These are phyloP conservation scores for Trapa incisa DNA, from an alignment of 345 rosid genomes.

Conservation along the genomic window DNA sequence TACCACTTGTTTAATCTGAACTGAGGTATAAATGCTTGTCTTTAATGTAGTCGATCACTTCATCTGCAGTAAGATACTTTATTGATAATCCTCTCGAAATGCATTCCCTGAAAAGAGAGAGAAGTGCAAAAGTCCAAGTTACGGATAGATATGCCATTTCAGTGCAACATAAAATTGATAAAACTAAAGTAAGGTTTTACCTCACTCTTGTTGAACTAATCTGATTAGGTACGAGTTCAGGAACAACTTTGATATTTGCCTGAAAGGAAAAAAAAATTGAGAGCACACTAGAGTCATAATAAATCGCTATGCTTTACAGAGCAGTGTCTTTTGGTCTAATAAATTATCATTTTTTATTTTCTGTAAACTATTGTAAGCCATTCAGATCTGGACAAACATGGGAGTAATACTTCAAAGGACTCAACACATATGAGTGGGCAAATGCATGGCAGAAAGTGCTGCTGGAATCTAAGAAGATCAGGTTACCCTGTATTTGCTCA, in stretches of 20 bases:
- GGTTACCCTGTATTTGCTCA: slow-evolving; percentile 40
- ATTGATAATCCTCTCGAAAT: slow-evolving; percentile 58
- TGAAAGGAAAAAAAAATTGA: slow-evolving; percentile 13
- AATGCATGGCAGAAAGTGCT: neutral
- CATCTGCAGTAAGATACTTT: slow-evolving; percentile 63
- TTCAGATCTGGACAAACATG: neutral
- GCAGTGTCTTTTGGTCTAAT: neutral
- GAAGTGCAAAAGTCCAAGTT: neutral
- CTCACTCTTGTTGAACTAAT: slow-evolving; percentile 81
- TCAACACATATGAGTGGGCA: neutral
- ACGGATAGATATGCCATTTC: neutral
- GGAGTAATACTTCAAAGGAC: neutral
- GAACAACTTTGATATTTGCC: slow-evolving; percentile 51
- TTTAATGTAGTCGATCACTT: slow-evolving; percentile 48
- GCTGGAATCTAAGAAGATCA: neutral
- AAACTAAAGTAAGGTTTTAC: slow-evolving; percentile 16
- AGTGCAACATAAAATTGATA: neutral
- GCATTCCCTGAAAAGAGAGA: slow-evolving; percentile 49
- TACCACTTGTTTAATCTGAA: slow-evolving; percentile 3
- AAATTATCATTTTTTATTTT: neutral
- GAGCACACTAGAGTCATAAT: neutral
- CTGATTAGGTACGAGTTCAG: slow-evolving; percentile 61
- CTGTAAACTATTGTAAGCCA: neutral
- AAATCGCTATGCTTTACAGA: neutral
- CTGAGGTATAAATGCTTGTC: slow-evolving; percentile 34